Conservation (phyloP, 1,139 yeast species). For the Pichia sp. region DNA sequence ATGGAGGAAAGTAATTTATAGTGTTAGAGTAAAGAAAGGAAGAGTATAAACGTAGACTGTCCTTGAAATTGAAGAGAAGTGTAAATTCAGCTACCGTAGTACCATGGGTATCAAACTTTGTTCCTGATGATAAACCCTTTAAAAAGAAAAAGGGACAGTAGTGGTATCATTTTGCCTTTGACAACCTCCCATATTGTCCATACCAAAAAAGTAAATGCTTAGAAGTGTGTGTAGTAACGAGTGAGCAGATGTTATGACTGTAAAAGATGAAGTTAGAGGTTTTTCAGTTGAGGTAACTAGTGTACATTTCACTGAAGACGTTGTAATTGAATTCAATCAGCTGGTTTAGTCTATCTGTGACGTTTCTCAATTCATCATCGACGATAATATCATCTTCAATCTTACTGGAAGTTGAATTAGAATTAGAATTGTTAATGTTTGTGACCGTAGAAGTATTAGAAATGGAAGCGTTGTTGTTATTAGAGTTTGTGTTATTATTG, state of each 20-base stretch:
- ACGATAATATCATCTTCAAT: constrained; percentile 32
- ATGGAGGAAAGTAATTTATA: neutral
- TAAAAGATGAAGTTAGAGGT: neutral
- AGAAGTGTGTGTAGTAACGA: neutral
- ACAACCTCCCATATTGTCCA: neutral
- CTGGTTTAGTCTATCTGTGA: constrained; percentile 51
- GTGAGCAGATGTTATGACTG: neutral
- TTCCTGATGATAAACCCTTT: neutral
- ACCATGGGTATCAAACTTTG: constrained; percentile 1
- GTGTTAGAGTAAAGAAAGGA: neutral
- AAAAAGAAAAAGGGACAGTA: neutral
- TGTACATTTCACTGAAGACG: constrained; percentile 59
- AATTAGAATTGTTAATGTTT: neutral
- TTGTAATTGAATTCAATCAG: constrained; percentile 69
- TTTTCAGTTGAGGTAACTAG: constrained; percentile 12
- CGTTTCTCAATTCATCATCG: constrained; percentile 43
- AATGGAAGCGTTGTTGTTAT: neutral
- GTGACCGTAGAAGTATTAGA: neutral
- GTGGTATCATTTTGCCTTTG: neutral
- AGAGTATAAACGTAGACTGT: neutral
- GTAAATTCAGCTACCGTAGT: neutral
- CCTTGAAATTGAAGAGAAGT: neutral
- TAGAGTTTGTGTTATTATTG: neutral
- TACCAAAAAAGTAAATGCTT: neutral
- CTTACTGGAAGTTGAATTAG: constrained; percentile 5